These are phyloP conservation scores for Chamaenerion angustifolium DNA, from an alignment of 345 rosid species.

Conservation along the genomic window DNA sequence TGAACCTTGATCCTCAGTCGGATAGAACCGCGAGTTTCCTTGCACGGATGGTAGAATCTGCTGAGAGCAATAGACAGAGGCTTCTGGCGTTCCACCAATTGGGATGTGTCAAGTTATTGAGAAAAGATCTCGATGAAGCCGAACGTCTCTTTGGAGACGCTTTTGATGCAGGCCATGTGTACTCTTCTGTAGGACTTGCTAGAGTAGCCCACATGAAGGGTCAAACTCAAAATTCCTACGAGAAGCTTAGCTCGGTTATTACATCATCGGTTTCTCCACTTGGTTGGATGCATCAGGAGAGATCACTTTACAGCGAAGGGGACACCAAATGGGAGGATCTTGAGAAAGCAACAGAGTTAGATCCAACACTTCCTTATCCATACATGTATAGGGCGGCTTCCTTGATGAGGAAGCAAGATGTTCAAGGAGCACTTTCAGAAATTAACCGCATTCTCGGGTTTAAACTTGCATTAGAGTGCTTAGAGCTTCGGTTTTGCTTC, in stretches of 20 bases:
- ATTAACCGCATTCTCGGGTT: conserved; percentile 50
- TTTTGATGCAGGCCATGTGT: conserved; percentile 59
- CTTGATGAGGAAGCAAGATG: conserved; percentile 43
- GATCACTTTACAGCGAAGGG: conserved; percentile 53
- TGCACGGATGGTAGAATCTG: conserved; percentile 56
- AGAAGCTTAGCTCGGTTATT: conserved; percentile 50
- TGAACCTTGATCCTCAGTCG: conserved; percentile 43
- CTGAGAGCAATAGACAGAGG: conserved; percentile 56
- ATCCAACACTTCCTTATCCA: conserved; percentile 68
- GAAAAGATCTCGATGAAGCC: conserved; percentile 47
- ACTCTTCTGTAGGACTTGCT: conserved; percentile 72
- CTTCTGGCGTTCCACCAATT: conserved; percentile 66
- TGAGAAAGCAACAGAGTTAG: conserved; percentile 62
- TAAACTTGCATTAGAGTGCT: conserved; percentile 60
- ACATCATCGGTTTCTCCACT: conserved; percentile 40
- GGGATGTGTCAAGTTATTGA: conserved; percentile 60
- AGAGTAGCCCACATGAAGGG: conserved; percentile 73
- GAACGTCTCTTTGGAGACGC: conserved; percentile 54
- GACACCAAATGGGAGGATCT: conserved; percentile 47
- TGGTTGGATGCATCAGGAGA: conserved; percentile 98
- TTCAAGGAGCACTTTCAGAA: conserved; percentile 54
- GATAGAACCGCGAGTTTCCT: conserved; percentile 35
- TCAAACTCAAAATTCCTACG: conserved; percentile 48
- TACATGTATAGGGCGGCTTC: conserved; percentile 68
- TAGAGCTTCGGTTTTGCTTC: conserved; percentile 82